Evolutionary conservation across 768 basidiomycete genomes (phyloP).

Genomic region (Suillus hirtellus): DNA sequence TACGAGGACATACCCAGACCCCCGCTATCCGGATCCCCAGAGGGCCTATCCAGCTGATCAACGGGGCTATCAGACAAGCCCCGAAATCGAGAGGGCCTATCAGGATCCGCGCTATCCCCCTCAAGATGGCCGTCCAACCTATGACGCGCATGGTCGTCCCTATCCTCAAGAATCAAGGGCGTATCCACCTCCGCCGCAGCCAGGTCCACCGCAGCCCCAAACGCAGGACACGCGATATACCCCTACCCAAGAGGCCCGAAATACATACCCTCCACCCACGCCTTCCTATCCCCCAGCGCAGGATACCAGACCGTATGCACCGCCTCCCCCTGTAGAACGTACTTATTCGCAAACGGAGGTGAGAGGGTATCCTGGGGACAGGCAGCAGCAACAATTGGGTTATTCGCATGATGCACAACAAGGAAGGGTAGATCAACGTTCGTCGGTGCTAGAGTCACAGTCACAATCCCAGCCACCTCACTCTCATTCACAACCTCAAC

Average conservation of each 20-base stretch:
- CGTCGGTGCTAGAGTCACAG: slow-evolving; percentile 16
- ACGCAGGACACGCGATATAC: slow-evolving; percentile 16
- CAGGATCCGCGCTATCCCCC: not conserved
- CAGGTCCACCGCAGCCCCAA: slow-evolving; percentile 25
- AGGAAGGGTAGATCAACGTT: slow-evolving; percentile 13
- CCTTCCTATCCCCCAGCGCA: slow-evolving; percentile 8
- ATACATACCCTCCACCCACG: not conserved
- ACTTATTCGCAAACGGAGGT: not conserved
- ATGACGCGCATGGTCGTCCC: not conserved
- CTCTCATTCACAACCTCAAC: not conserved
- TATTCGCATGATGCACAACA: slow-evolving; percentile 21
- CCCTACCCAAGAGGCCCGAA: not conserved
- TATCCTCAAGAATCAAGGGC: not conserved
- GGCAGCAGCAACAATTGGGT: slow-evolving; percentile 10
- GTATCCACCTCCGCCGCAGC: slow-evolving; percentile 8
- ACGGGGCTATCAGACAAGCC: not conserved
- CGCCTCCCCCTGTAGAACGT: not conserved
- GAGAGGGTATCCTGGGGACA: not conserved
- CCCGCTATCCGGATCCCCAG: not conserved
- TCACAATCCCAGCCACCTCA: slow-evolving; percentile 17
- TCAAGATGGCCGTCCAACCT: not conserved
- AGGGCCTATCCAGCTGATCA: not conserved
- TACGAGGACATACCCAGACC: slow-evolving; percentile 3
- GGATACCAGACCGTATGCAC: not conserved
- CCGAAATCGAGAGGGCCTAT: not conserved